Evolutionary conservation across 1,284 basidiomycete species (phyloP).

Genomic region (Malassezia arunalokei): DNA sequence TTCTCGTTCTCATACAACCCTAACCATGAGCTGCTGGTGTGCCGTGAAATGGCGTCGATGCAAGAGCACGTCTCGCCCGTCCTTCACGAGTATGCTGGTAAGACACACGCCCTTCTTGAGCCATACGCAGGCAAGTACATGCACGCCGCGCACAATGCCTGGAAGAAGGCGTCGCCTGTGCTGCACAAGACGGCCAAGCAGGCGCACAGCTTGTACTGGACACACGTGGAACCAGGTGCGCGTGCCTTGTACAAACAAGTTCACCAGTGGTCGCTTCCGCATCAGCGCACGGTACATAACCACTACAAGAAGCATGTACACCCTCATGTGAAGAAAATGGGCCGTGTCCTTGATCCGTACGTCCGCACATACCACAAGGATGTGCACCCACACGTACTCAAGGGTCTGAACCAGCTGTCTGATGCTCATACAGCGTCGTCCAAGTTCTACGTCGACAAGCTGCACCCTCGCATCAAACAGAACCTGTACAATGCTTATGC

Average conservation of each 20-base stretch:
- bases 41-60: conserved; percentile 31
- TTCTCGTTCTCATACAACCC: conserved; percentile 33
- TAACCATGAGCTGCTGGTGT: conserved; percentile 29
- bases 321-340: conserved; percentile 30
- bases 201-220: conserved; percentile 26
- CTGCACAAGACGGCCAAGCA: conserved; percentile 21
- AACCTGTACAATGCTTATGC: conserved; percentile 20
- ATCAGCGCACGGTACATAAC: conserved; percentile 21
- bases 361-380: conserved; percentile 34
- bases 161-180: conserved; percentile 24
- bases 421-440: conserved; percentile 21
- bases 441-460: conserved; percentile 30
- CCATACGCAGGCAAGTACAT: conserved; percentile 24
- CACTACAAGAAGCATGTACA: conserved; percentile 37
- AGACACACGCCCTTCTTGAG: conserved; percentile 21
- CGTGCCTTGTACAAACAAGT: conserved; percentile 25
- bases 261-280: conserved; percentile 26
- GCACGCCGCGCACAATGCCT: conserved; percentile 15
- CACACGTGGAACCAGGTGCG: conserved; percentile 31
- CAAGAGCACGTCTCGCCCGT: conserved; percentile 30
- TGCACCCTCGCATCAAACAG: conserved; percentile 31
- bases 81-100: conserved; percentile 21
- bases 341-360: conserved; percentile 33
- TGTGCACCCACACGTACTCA: conserved; percentile 34
- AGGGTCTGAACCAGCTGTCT: conserved; percentile 23